These are phyloP conservation scores for Hypomyces rosellus DNA, from an alignment of 2,329 filamentous ascomycete species.

Conservation along the genomic window DNA sequence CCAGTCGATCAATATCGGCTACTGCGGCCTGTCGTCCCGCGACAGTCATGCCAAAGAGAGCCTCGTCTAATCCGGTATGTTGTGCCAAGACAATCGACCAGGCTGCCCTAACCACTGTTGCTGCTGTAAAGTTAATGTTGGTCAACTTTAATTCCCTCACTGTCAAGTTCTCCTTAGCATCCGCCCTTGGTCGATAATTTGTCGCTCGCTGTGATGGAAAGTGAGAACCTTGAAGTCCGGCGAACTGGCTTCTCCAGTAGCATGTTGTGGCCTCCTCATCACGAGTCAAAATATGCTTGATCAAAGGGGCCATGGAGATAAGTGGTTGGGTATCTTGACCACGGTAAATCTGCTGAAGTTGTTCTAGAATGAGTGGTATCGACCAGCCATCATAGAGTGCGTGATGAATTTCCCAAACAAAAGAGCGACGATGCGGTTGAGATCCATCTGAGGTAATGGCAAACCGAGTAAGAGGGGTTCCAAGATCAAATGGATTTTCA, in stretches of 20 bases:
- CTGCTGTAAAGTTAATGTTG: constrained; percentile 2
- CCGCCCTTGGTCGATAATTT: background rate
- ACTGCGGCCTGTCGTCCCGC: constrained; percentile 29
- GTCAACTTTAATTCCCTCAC: too few relatives aligned
- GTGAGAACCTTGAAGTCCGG: background rate
- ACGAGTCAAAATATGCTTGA: constrained; percentile 30
- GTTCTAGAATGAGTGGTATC: constrained; percentile 38
- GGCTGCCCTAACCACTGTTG: constrained; percentile 30
- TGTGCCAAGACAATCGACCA: constrained; percentile 42
- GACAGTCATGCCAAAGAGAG: constrained; percentile 37
- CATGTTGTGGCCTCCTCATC: background rate
- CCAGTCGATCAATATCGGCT: constrained; percentile 14
- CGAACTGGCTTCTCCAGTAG: constrained; percentile 1
- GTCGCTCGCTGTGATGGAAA: constrained; percentile 2
- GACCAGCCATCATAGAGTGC: constrained; percentile 42
- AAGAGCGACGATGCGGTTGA: constrained; percentile 24
- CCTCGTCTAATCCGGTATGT: constrained; percentile 36
- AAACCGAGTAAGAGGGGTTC: constrained; percentile 35
- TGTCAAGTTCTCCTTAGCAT: background rate
- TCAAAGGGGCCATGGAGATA: constrained; percentile 35
- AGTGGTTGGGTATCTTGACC: background rate
- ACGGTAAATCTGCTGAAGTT: constrained; percentile 9
- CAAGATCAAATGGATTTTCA: constrained; percentile 30
- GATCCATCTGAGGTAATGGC: constrained; percentile 27
- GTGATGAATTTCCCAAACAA: constrained; percentile 38